These are phyloP conservation scores for Sodiomyces alkalinus DNA, from an alignment of 2,329 filamentous ascomycete species.

Conservation along the genomic window DNA sequence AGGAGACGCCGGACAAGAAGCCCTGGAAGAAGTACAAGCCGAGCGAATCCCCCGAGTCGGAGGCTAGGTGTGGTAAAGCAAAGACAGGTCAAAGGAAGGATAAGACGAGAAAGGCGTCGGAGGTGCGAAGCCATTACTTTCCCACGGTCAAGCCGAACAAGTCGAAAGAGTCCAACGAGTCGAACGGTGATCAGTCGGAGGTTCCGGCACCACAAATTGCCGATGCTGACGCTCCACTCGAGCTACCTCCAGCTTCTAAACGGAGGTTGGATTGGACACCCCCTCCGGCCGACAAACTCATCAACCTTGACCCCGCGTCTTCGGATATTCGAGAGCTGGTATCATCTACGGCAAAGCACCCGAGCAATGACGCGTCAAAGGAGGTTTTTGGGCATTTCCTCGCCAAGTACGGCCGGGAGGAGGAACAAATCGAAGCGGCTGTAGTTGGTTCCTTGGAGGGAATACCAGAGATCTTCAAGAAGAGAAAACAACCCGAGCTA, in stretches of 20 bases:
- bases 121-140: conserved; percentile 9
- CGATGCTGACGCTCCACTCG: conserved; percentile 15
- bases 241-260: conserved; percentile 32
- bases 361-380: conserved; percentile 6
- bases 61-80: conserved; percentile 8
- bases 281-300: conserved; percentile 24
- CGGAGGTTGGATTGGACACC: conserved; percentile 56
- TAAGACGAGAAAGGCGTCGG: conserved; percentile 4
- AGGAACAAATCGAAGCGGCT: conserved; percentile 8
- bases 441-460: conserved; percentile 7
- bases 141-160: neutral
- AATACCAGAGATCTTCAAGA: conserved; percentile 24
- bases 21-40: conserved; percentile 21
- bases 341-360: conserved; percentile 11
- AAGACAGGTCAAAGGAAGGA: conserved; percentile 4
- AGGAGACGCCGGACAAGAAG: conserved; percentile 7
- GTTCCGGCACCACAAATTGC: conserved; percentile 11
- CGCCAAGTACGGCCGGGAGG: conserved; percentile 23
- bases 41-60: neutral
- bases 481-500: conserved; percentile 41
- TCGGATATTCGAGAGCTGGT: conserved; percentile 16
- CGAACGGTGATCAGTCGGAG: conserved; percentile 18
- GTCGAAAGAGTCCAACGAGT: conserved; percentile 13
- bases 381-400: conserved; percentile 28
- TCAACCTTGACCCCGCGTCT: conserved; percentile 15